Evolutionary conservation across 208 protist genomes (phyloP), one percentile per base, ranked within the genome.

Genomic region (Phytomonas francai): DNA sequence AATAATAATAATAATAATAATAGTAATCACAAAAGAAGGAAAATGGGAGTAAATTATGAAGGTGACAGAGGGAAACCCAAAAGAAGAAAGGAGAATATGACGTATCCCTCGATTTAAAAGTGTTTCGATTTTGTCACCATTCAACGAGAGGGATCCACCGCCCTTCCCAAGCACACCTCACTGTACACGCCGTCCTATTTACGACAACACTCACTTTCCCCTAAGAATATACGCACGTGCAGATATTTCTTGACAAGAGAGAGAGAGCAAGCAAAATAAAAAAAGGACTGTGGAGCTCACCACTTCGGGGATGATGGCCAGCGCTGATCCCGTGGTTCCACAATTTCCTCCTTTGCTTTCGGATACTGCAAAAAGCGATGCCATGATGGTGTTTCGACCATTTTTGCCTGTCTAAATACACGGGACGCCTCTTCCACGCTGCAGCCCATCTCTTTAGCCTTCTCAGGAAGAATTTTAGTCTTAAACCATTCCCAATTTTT

Each of bases 271-370:
- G 28, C 33, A 69, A 60, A 58, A 68, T 58, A 67, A 68, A 67
- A 67, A 72, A 72, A 67, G 33, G 31, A 60, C 19, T 70, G 5
- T 64, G 11, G 2, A 7, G 19, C 19, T 68, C 27, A 96, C 90
- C 87, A 93, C 74, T 96, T 96, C n/a, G 90, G 90, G 28, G 90
- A 96, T 11, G 85, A 42, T 8, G 90, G 90, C 90, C 90, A 96
- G 11, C 90, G 80, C 74, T 96, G 90, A 68, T 96, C 90, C 8
- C 90, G 81, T 32, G 90, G 90, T 79, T 96, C 87, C 69, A 81
- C 80, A 63, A 96, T 83, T 68, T 93, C 90, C 36, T 76, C 63
- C 51, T 75, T 79, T 29, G 70, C 84, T 25, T 63, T 77, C 0
- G 90, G 87, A 36, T 74, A 82, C 72, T 96, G 86, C 64, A 96